Base-by-base conservation (phyloP, 371 early-diverging fungal species). In the Choanephora cucurbitarum region DNA sequence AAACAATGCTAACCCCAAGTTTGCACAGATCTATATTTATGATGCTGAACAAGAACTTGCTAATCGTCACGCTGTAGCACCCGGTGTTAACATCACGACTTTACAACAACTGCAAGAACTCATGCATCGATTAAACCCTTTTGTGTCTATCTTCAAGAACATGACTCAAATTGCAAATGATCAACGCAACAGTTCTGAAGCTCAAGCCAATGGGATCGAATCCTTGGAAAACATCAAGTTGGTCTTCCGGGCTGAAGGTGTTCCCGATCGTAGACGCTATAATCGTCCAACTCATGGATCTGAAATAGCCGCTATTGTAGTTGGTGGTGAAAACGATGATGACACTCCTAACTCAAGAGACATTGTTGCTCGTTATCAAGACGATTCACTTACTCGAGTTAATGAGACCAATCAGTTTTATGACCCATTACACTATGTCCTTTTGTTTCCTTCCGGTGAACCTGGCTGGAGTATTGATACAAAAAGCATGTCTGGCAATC, bases 11-110 rank as follows among this genome's bases (percentile, higher is more conserved):
- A 37, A 15, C 7, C 40, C 51, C 3, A 39, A 21, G 1, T 52
- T 52, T 43, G 52, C 52, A 0, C 52, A 52, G n/a, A 28, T 52
- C 3, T 52, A 52, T 13, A 28, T 52, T 23, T 52, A 52, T 28
- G 43, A 52, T 31, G 42, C 31, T 31, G 43, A 19, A 17, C 18
- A 52, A 2, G 52, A 52, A 31, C 9, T 52, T 7, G 19, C 11
- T 6, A 41, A 52, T 13, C 22, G 52, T 42, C 43, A 23, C 28
- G 6, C 43, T 6, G n/a, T 32, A 28, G 41, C 43, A 3, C 42
- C 42, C 0, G 28, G 31, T 43, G 11, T 43, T 3, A 34, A 24
- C n/a, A 41, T 11, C 18, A n/a, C 15, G 0, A 52, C 52, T 22
- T 43, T 52, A 18, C 9, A 41, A n/a, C 10, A 19, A 9, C 31